phyloP scores from a whole-genome alignment of 192 early-diverging fungal species.

The Fimicolochytrium jonesii region DNA sequence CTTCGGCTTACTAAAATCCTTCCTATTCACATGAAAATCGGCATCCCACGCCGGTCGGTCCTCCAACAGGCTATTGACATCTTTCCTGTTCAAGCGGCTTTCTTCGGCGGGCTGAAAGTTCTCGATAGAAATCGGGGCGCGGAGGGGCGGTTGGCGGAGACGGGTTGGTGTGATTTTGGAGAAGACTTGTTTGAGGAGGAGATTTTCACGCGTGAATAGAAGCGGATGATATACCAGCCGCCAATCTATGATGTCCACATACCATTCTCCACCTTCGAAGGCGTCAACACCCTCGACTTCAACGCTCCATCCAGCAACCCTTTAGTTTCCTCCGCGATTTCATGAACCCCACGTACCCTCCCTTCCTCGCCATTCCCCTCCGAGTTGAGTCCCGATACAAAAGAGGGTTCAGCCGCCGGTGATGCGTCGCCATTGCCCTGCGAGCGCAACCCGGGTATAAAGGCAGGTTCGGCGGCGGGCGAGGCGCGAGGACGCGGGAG shows the following conservation, averaged over 20 bases:
- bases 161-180: constrained; percentile 15
- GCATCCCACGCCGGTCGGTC: constrained; percentile 9
- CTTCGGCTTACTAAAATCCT: constrained; percentile 16
- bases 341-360: too few species aligned
- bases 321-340: too few species aligned
- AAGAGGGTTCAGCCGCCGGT: too few species aligned
- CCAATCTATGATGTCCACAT: background rate
- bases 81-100: background rate
- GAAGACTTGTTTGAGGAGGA: background rate
- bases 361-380: too few species aligned
- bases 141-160: constrained; percentile 11
- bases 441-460: too few species aligned
- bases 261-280: constrained; percentile 11
- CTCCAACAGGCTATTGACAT: constrained; percentile 3
- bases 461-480: too few species aligned
- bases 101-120: background rate
- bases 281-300: too few species aligned
- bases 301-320: too few species aligned
- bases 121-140: background rate
- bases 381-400: too few species aligned
- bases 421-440: too few species aligned
- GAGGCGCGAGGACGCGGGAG: too few species aligned
- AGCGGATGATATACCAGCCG: background rate
- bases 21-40: constrained; percentile 20
- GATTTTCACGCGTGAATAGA: background rate